Evolutionary conservation across 345 rosid species (phyloP).

Genomic region (Corymbia maculata): DNA sequence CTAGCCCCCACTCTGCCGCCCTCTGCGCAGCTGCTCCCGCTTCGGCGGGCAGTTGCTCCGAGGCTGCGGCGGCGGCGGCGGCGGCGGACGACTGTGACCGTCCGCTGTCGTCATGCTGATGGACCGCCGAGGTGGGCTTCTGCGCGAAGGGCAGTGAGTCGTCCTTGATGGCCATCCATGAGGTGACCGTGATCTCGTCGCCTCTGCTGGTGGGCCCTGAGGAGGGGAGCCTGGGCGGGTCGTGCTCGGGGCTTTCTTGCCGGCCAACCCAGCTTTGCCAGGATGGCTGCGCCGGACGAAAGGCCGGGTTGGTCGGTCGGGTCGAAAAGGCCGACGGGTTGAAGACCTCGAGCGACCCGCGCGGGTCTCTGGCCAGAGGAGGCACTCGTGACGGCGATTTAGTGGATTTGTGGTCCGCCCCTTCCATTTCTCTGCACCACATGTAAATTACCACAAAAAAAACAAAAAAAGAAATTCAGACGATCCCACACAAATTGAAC

Average conservation of each 20-base stretch:
- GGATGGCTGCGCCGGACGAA: conserved; percentile 32
- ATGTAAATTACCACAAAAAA: neutral
- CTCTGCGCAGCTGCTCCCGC: conserved; percentile 61
- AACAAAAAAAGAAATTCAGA: neutral
- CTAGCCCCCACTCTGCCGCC: conserved; percentile 99
- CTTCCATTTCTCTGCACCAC: neutral
- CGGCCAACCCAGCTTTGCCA: conserved; percentile 45
- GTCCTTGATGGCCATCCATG: conserved; percentile 95
- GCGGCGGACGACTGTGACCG: neutral
- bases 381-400: neutral
- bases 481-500: neutral
- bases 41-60: conserved; percentile 10
- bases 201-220: conserved; percentile 14
- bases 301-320: conserved; percentile 42
- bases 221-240: conserved; percentile 6
- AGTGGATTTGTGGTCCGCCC: neutral
- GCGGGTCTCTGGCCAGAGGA: conserved; percentile 46
- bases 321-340: conserved; percentile 46
- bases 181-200: conserved; percentile 46
- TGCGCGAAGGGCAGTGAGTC: neutral
- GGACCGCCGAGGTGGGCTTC: neutral
- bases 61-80: neutral
- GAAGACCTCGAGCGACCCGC: conserved; percentile 89
- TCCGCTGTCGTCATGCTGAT: neutral
- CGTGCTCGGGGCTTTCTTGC: conserved; percentile 7